These are phyloP conservation scores for Talaromyces rugulosus DNA, from an alignment of 2,329 filamentous ascomycete genomes.

Conservation along the genomic window DNA sequence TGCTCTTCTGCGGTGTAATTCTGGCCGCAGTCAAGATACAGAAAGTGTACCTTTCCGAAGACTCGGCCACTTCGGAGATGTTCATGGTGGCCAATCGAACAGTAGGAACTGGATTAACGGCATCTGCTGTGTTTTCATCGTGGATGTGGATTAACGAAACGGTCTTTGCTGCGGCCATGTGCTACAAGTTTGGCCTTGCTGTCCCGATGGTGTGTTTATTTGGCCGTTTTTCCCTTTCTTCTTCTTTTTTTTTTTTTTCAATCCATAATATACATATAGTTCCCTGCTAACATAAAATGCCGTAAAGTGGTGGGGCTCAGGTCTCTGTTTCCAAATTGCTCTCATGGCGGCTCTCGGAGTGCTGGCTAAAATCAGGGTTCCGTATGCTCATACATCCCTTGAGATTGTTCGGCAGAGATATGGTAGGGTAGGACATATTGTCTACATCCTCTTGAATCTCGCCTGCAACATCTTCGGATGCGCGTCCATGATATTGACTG, in stretches of 20 bases:
- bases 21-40: constrained; percentile 45
- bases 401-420: constrained; percentile 49
- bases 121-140: constrained; percentile 35
- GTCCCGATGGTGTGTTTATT: constrained; percentile 26
- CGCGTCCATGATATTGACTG: constrained; percentile 44
- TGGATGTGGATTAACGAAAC: constrained; percentile 39
- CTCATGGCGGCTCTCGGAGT: constrained; percentile 49
- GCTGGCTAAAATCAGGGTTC: constrained; percentile 47
- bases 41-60: constrained; percentile 39
- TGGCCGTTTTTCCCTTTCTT: background rate
- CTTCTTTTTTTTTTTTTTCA: no score
- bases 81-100: constrained; percentile 38
- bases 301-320: constrained; percentile 33
- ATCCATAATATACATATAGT: no score
- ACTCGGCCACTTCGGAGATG: constrained; percentile 41
- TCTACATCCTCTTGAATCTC: constrained; percentile 7
- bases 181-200: constrained; percentile 32
- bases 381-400: constrained; percentile 49
- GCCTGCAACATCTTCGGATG: constrained; percentile 32
- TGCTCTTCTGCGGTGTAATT: constrained; percentile 47
- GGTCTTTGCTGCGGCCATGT: constrained; percentile 30
- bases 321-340: constrained; percentile 46
- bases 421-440: constrained; percentile 35
- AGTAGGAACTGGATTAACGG: constrained; percentile 34
- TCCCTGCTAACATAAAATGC: background rate